Percentiles rank a stretch among this genome's conserved stretches.
Evolutionary conservation across 1,139 yeast species (phyloP).

Genomic region (Sugiyamaella neomexicana): DNA sequence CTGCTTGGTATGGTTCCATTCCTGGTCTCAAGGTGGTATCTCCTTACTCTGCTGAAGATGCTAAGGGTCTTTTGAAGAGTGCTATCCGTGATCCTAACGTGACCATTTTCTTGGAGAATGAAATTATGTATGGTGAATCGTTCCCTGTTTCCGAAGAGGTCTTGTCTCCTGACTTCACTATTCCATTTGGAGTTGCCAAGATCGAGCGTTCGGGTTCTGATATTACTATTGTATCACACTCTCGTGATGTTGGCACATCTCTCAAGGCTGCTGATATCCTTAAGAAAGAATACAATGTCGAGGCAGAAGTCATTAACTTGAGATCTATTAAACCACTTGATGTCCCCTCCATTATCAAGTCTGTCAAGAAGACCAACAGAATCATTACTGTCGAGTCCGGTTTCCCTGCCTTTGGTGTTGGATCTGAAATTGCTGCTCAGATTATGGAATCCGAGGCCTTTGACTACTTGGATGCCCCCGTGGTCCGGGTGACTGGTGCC

Average conservation of each 20-base stretch:
- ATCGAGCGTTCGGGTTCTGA: constrained; percentile 92
- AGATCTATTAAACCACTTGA: constrained; percentile 98
- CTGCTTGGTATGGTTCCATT: constrained; percentile 97
- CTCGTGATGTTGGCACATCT: constrained; percentile 85
- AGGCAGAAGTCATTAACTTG: constrained; percentile 91
- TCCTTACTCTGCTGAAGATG: constrained; percentile 95
- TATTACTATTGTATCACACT: constrained; percentile 83
- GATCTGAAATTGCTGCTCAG: constrained; percentile 97
- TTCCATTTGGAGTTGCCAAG: constrained; percentile 96
- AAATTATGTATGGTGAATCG: constrained; percentile 87
- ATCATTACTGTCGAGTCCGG: constrained; percentile 95
- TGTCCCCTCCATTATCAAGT: constrained; percentile 76
- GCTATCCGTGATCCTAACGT: constrained; percentile 99
- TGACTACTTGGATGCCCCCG: constrained; percentile 98
- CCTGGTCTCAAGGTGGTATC: constrained; percentile 97
- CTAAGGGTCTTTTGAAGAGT: constrained; percentile 93
- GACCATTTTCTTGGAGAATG: constrained; percentile 93
- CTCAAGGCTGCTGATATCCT: constrained; percentile 87
- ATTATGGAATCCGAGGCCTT: constrained; percentile 98
- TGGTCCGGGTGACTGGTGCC: constrained; percentile 98
- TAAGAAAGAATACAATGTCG: constrained; percentile 80
- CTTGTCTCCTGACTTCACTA: constrained; percentile 78
- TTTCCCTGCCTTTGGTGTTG: constrained; percentile 98
- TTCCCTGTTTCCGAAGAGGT: constrained; percentile 91
- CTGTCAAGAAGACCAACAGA: constrained; percentile 96